phyloP scores from a whole-genome alignment of 2,329 filamentous ascomycete species.

The Ophiostoma pallidulum region DNA sequence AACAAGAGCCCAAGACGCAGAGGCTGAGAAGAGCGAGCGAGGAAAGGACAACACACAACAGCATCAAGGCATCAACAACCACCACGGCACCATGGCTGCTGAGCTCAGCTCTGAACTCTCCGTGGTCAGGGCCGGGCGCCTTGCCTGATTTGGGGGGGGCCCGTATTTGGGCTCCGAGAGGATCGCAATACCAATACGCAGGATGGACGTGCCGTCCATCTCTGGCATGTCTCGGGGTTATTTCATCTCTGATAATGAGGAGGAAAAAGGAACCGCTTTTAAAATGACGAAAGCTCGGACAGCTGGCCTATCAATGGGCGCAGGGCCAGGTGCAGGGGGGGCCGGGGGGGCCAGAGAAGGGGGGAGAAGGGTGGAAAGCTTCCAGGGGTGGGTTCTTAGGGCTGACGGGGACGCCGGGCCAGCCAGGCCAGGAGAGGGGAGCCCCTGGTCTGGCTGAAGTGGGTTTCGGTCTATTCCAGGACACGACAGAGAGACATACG shows the following conservation, averaged over 20 bases:
- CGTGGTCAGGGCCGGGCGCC: not conserved
- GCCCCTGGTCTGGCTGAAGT: no score
- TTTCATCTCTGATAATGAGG: not conserved
- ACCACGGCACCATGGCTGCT: not conserved
- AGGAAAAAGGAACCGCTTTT: not conserved
- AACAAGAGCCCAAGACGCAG: no score
- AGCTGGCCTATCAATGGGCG: constrained; percentile 6
- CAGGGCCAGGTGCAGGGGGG: not conserved
- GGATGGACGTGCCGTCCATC: not conserved
- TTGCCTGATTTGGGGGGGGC: constrained; percentile 1
- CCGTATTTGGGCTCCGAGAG: no score
- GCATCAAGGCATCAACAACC: no score
- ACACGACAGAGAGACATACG: no score
- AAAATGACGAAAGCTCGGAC: constrained; percentile 7
- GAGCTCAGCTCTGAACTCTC: not conserved
- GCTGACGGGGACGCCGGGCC: constrained; percentile 9
- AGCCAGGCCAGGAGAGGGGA: no score
- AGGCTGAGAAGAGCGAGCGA: no score
- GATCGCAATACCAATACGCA: no score
- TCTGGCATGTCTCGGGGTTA: not conserved
- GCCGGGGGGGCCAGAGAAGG: no score
- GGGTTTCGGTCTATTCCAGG: no score
- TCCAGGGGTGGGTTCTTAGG: constrained; percentile 6
- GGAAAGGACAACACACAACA: no score
- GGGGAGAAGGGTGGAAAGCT: no score